These are phyloP conservation scores for Russula griseocarnosa DNA, from an alignment of 768 basidiomycete genomes.

Conservation along the genomic window DNA sequence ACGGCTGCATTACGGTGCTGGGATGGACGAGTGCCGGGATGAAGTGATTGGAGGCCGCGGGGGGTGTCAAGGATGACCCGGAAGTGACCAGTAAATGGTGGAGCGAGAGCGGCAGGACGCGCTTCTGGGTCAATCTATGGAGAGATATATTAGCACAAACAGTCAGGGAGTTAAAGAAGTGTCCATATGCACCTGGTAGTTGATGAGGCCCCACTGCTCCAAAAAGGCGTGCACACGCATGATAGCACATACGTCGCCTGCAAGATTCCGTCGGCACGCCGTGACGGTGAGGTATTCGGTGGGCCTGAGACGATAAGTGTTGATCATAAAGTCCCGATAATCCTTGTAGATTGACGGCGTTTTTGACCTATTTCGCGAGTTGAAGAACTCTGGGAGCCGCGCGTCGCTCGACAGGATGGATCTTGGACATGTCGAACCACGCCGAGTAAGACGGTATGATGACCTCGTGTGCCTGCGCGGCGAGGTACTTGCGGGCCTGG, in stretches of 20 bases:
- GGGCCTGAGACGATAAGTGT: conserved; percentile 92
- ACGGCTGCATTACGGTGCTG: conserved; percentile 40
- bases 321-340: conserved; percentile 99
- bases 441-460: conserved; percentile 96
- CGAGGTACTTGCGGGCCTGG: conserved; percentile 90
- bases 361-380: conserved; percentile 89
- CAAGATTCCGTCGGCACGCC: conserved; percentile 91
- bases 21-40: conserved; percentile 66
- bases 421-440: conserved; percentile 95
- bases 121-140: conserved; percentile 93
- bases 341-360: conserved; percentile 98
- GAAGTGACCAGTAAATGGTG: conserved; percentile 99
- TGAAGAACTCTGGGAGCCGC: conserved; percentile 97
- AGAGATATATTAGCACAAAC: conserved; percentile 17
- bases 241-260: conserved; percentile 96
- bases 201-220: conserved; percentile 98
- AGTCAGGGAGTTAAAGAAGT: neutral
- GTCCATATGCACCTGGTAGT: conserved; percentile 77
- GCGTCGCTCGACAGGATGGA: conserved; percentile 87
- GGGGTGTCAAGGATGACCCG: conserved; percentile 96
- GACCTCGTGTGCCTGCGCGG: conserved; percentile 94
- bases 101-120: conserved; percentile 87
- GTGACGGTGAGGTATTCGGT: conserved; percentile 96
- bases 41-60: conserved; percentile 90
- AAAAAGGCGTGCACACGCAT: conserved; percentile 99